phyloP scores from a whole-genome alignment of 805 yeast species.

The Starmerella powellii region DNA sequence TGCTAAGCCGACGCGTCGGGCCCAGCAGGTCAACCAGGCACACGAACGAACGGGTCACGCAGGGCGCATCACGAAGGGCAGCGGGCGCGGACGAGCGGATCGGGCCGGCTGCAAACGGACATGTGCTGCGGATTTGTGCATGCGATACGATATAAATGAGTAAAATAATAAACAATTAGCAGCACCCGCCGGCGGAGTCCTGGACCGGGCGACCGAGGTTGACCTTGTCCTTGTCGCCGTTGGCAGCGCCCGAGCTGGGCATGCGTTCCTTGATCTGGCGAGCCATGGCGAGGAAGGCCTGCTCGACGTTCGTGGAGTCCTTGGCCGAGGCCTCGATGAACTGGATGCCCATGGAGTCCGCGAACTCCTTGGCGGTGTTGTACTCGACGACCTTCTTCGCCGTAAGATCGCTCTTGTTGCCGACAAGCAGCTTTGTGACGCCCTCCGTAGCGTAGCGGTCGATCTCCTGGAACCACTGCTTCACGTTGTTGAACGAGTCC shows the following conservation, averaged over 20 bases:
- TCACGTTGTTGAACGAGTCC: constrained; percentile 74
- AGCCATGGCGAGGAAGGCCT: constrained; percentile 97
- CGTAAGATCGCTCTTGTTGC: constrained; percentile 88
- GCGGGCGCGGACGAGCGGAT: no score
- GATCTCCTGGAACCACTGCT: constrained; percentile 97
- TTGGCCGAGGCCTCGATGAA: constrained; percentile 94
- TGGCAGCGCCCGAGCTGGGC: constrained; percentile 50
- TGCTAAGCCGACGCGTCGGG: no score
- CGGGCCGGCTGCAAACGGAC: no score
- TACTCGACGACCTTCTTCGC: constrained; percentile 93
- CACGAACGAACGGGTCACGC: no score
- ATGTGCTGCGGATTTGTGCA: no score
- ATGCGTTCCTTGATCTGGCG: constrained; percentile 94
- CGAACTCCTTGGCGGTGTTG: constrained; percentile 93
- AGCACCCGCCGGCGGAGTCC: constrained; percentile 34
- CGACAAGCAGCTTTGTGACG: constrained; percentile 88
- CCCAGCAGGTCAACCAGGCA: no score
- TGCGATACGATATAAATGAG: not conserved
- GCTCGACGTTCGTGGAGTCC: constrained; percentile 92
- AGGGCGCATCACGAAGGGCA: no score
- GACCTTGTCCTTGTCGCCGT: constrained; percentile 33
- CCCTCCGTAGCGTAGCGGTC: constrained; percentile 98
- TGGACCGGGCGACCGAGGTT: constrained; percentile 34
- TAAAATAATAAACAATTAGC: constrained; percentile 24
- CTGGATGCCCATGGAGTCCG: constrained; percentile 87